Base-by-base conservation (phyloP, 208 protist genomes). In the Leishmania martiniquensis region DNA sequence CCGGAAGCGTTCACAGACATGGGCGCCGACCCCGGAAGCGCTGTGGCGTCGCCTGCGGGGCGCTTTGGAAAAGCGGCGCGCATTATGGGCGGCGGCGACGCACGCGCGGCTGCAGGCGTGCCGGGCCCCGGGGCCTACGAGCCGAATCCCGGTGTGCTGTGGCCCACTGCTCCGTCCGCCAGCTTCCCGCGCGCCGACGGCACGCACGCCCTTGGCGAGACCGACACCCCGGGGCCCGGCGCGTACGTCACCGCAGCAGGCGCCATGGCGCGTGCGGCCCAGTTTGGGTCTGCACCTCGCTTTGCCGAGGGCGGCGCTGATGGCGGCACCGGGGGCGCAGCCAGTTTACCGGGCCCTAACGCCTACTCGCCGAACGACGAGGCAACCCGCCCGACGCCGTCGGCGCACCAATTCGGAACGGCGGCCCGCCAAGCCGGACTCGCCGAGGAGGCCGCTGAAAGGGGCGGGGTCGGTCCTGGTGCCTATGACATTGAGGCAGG, bases 61-160 rank as follows among this genome's bases (percentile, higher is more conserved):
- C 75, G 51, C 63, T 75, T 88, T 69, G 77, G 65, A 66, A 84
- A 76, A 13, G 81, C 77, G 20, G 76, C 81, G 20, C 68, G 75
- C 44, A 62, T 49, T 17, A 12, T 77, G 15, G 63, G 15, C 10
- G 44, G 54, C 15, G 47, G 57, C 25, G 68, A 44, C 49, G 29
- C 68, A 7, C 47, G 4, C 20, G 72, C 5, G 9, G 39, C 68
- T 0, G 54, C 32, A 3, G 55, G 22, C 13, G 67, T 57, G 17
- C 81, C 81, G 10, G 85, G 85, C 1, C 85, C 85, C 42, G 81
- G 85, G 22, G 77, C 77, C n/a, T 89, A 89, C 75, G 83, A 86
- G 20, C 72, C 79, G 52, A 72, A 67, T 25, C 20, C 62, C 17
- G 54, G 34, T 39, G 39, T 51, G 6, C 45, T 29, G 32, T 47